These are phyloP conservation scores for Trichoderma guizhouense DNA, from an alignment of 2,329 filamentous ascomycete species.

Conservation along the genomic window DNA sequence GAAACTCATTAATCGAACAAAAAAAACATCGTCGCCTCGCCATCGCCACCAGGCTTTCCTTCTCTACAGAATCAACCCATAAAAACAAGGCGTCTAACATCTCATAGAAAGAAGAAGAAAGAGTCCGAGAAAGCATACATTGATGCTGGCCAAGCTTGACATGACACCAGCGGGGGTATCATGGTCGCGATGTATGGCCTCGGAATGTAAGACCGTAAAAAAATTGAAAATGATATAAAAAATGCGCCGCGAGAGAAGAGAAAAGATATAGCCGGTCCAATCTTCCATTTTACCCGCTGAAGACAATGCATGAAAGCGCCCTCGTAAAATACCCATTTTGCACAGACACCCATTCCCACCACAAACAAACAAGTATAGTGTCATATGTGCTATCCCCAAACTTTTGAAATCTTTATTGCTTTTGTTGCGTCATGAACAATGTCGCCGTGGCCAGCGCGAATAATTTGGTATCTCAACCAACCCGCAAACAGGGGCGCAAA, in stretches of 20 bases:
- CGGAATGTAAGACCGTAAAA: constrained; percentile 18
- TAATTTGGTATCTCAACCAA: constrained; percentile 10
- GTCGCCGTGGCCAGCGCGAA: constrained; percentile 11
- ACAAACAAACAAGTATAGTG: constrained; percentile 25
- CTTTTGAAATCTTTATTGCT: constrained; percentile 22
- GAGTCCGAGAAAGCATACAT: background rate
- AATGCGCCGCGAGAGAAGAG: constrained; percentile 15
- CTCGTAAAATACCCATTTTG: constrained; percentile 33
- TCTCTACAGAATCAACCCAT: constrained; percentile 23
- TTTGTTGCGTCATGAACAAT: constrained; percentile 19
- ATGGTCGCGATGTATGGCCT: background rate
- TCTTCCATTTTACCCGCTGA: constrained; percentile 35
- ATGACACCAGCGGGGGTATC: background rate
- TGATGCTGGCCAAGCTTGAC: background rate
- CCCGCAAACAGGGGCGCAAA: background rate
- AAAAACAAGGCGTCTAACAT: constrained; percentile 21
- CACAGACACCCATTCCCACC: constrained; percentile 24
- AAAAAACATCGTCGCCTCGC: constrained; percentile 15
- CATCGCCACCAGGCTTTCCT: background rate
- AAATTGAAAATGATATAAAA: constrained; percentile 18
- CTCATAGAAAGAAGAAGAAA: constrained; percentile 20
- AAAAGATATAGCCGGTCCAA: constrained; percentile 13
- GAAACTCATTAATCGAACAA: constrained; percentile 25
- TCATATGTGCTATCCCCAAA: constrained; percentile 32
- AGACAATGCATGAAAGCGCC: constrained; percentile 38